Base-by-base conservation (phyloP, 2,329 filamentous ascomycete species). In the Elsinoe batatas region DNA sequence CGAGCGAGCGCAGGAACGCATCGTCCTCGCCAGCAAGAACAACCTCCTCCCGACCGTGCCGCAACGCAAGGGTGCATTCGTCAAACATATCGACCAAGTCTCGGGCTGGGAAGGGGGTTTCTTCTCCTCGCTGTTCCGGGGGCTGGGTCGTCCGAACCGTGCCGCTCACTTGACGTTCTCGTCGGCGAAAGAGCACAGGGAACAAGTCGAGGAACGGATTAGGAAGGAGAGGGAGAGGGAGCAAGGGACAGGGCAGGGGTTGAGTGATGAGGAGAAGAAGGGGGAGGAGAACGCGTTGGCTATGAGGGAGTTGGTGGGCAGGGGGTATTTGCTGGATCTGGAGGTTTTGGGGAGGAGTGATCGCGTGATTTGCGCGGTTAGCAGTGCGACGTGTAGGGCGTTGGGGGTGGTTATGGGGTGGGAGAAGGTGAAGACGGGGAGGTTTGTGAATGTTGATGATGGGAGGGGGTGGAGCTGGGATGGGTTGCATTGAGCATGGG, bases 101-200 rank as follows among this genome's bases (percentile, higher is more conserved):
- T 83, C 88, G 38, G 89, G 88, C 30, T 94, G 88, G 88, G 88
- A 94, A 67, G 88, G 89, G 15, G 89, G 89, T 1, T 95, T 94
- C 74, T 94, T 86, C 70, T 79, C 80, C 12, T 79, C 82, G 63
- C 84, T 93, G 71, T 94, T 94, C 70, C 91, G 86, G 81, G 85
- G 83, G 51, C 74, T 94, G 1, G 89, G 87, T 3, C 64, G 36
- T 61, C 61, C 15, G 60, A 63, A 1, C 46, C 53, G 1, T 11
- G 54, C 33, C 3, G 30, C 35, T 13, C 53, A 55, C 32, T n/a
- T 47, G 13, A 55, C 53, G 12, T 55, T 55, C n/a, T 46, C 40
- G 30, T 46, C 40, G 20, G 53, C 53, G 5, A 42, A 38, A 26
- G 53, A 55, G 40, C 53, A 55, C 18, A 42, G 53, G 22, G 15